Evolutionary conservation across 2,329 filamentous ascomycete species (phyloP), one percentile per base, ranked within the genome.

Genomic region (Diaporthe nobilis): DNA sequence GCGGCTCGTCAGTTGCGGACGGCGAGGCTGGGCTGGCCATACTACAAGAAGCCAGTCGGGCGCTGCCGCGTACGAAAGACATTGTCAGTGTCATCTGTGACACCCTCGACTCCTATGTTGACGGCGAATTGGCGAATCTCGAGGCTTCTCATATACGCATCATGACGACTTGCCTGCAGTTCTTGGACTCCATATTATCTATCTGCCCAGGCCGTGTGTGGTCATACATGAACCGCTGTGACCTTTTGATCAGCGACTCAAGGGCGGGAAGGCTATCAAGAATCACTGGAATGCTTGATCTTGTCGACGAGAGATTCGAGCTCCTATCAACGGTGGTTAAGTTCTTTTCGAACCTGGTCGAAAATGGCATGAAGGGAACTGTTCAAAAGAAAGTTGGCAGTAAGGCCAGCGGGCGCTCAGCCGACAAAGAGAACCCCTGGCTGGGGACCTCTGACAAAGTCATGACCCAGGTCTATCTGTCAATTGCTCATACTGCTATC

Each of bases 191-290:
- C 3, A 86, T 97, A 25, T 84, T 97, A 37, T 88, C 89, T 79
- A 94, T 90, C n/a, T 91, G 93, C 71, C 96, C 97, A 0, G 94
- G 94, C 74, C 90, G 96, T 76, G 92, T 98, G 8, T 98, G 97
- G 96, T 95, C 96, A 4, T 94, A 96, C 82, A 89, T 99, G 80
- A 92, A 93, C 4, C 92, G 95, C 75, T 97, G 95, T 82, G 92
- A 93, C 77, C 87, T 99, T 25, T 88, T 99, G 61, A 94, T 94
- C 79, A 90, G 92, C 8, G 93, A 95, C 78, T 92, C 94, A 13
- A 93, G 92, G 77, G 92, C 92, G 20, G 94, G 95, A 15, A 92
- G 94, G 77, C 89, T 99, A 77, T 91, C 93, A 53, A 92, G 92
- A 68, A 92, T 98, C 71, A 90, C 97, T 3, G 94, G 94, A n/a